These are phyloP conservation scores for Musa schizocarpa DNA, from an alignment of 176 grass and related monocot species.

Conservation along the genomic window DNA sequence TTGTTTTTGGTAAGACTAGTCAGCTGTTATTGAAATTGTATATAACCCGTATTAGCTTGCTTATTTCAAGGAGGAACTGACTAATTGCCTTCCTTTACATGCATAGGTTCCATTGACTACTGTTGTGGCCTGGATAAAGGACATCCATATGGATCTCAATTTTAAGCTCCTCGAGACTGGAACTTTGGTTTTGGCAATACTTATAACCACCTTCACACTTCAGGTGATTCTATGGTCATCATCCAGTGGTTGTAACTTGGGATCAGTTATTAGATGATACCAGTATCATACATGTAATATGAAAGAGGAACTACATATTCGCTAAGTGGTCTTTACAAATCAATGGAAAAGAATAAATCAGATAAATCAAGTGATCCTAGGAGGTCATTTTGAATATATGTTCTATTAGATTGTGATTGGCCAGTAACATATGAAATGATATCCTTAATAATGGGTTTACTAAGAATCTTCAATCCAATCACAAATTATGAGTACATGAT, in stretches of 20 bases:
- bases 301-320: too few relatives aligned
- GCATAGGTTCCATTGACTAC: slow-evolving; percentile 1
- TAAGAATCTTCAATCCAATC: too few relatives aligned
- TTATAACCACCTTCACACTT: slow-evolving; percentile 7
- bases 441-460: too few relatives aligned
- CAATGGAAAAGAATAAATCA: too few relatives aligned
- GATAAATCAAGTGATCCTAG: too few relatives aligned
- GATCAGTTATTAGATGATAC: background rate
- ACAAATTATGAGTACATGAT: too few relatives aligned
- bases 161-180: slow-evolving; percentile 11
- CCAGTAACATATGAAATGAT: too few relatives aligned
- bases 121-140: slow-evolving; percentile 12
- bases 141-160: slow-evolving; percentile 11
- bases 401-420: too few relatives aligned
- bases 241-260: background rate
- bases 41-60: background rate
- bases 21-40: background rate
- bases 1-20: slow-evolving; percentile 11
- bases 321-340: too few relatives aligned
- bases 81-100: background rate
- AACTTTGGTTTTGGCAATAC: slow-evolving; percentile 17
- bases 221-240: background rate
- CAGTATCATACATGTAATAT: too few relatives aligned
- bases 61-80: background rate
- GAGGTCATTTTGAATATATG: too few relatives aligned